Base-by-base conservation (phyloP, 345 rosid species). In the Salix caprea region DNA sequence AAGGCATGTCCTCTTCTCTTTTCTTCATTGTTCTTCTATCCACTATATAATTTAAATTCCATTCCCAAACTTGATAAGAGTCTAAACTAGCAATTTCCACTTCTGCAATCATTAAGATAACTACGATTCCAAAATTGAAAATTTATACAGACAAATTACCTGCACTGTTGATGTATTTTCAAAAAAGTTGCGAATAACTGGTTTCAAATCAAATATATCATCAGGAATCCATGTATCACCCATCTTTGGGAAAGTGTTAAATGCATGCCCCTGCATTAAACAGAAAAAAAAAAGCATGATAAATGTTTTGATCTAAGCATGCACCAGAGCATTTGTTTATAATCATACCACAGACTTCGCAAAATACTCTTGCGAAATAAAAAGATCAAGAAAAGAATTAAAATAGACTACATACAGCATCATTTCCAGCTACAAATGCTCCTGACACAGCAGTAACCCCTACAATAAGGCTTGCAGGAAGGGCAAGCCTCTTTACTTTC, bases 361-460 rank as follows among this genome's bases (percentile, higher is more conserved):
- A 21, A 2, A 21, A 69, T 54, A 75, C 70, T 9, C 61, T 39
- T 56, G 2, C 7, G 46, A 73, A 74, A 78, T 65, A 36, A 40
- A 39, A 68, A 13, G 6, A 18, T 7, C 71, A 69, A 0, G 52
- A 71, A 28, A 39, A 66, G 44, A 10, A 37, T 13, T 8, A 24
- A 62, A 32, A 34, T 44, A 48, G 72, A 52, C 58, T 68, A 44
- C 94, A 65, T 82, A 90, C 99, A 72, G 97, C 98, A 89, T 96
- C 98, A 82, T 96, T 93, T 82, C 99, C 98, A 39, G 97, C 99
- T 39, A 96, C 99, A 75, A 96, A 92, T 32, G 98, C 99, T 42
- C 99, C 99, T 42, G 97, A 93, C 39, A 96, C 73, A 5, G 97
- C 99, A 54, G 98, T 96, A 76, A 93, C 76, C 69, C 91, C 97